A percentile compares a stretch with the other conserved stretches of the same genome.
Conservation (phyloP, 2,329 filamentous ascomycete genomes). For the Verticillium dahliae region DNA sequence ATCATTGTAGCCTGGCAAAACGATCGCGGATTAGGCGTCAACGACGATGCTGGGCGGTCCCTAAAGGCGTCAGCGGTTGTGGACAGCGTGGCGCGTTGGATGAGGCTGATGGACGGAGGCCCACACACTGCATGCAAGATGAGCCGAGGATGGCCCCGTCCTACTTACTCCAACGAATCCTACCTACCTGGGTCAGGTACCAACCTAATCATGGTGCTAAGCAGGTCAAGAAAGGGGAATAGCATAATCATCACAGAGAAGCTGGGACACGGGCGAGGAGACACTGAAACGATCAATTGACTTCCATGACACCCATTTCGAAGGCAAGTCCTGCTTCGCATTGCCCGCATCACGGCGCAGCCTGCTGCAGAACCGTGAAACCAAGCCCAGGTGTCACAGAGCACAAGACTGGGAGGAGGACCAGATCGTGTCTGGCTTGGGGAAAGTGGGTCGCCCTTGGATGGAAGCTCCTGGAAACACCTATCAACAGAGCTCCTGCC, state of each 20-base stretch:
- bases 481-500: not conserved
- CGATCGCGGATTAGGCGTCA: not conserved
- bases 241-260: not conserved
- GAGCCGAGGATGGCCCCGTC: not conserved
- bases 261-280: not conserved
- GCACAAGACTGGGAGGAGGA: not conserved
- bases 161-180: not conserved
- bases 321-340: not conserved
- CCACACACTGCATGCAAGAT: not conserved
- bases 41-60: not conserved
- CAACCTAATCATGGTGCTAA: no score
- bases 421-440: not conserved
- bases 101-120: not conserved
- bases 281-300: not conserved
- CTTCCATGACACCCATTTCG: not conserved
- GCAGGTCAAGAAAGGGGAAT: no score
- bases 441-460: not conserved
- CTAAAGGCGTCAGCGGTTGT: not conserved
- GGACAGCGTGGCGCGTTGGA: not conserved
- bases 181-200: not conserved
- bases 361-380: not conserved
- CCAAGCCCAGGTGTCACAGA: not conserved
- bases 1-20: no score
- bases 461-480: conserved; percentile 5
- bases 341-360: not conserved